phyloP scores from a whole-genome alignment of 108 stramenopile species.

The Cyclotella choctawhatcheeana region DNA sequence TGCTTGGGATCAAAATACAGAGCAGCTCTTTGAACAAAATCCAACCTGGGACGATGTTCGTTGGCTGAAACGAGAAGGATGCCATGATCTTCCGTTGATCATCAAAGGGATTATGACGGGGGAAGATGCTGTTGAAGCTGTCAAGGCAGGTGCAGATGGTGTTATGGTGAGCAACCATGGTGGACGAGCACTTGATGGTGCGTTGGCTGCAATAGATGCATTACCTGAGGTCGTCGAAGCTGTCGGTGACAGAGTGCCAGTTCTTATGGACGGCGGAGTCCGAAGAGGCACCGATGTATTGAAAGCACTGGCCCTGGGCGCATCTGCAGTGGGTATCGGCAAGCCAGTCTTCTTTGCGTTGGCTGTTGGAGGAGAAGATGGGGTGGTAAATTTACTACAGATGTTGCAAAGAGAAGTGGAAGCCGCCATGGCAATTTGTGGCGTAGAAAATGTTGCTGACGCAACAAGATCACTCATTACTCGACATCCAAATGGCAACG shows the following conservation, averaged over 20 bases:
- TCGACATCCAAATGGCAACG: too few species aligned
- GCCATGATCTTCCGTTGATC: constrained; percentile 69
- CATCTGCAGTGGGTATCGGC: constrained; percentile 92
- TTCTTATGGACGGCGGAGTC: constrained; percentile 91
- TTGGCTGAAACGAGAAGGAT: constrained; percentile 77
- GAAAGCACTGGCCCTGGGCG: constrained; percentile 90
- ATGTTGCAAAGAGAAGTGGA: too few species aligned
- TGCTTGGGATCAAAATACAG: constrained; percentile 90
- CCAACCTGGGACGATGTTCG: constrained; percentile 86
- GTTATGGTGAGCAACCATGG: constrained; percentile 97
- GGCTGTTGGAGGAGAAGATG: constrained; percentile 76
- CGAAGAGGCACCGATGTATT: constrained; percentile 89
- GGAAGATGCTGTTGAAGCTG: constrained; percentile 89
- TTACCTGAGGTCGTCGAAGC: constrained; percentile 86
- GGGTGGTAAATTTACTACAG: constrained; percentile 60
- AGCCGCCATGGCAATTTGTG: too few species aligned
- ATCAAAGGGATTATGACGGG: constrained; percentile 95
- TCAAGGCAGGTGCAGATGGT: constrained; percentile 83
- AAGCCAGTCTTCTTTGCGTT: constrained; percentile 92
- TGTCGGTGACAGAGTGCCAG: constrained; percentile 71
- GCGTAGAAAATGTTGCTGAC: too few species aligned
- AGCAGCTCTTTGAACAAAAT: constrained; percentile 78
- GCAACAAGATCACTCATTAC: too few species aligned
- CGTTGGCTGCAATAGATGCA: constrained; percentile 81
- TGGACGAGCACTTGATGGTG: constrained; percentile 91